A percentile compares a stretch with the other conserved stretches of the same genome.
Conservation (phyloP, 805 yeast genomes). For the Cyberlindnera saturnus region DNA sequence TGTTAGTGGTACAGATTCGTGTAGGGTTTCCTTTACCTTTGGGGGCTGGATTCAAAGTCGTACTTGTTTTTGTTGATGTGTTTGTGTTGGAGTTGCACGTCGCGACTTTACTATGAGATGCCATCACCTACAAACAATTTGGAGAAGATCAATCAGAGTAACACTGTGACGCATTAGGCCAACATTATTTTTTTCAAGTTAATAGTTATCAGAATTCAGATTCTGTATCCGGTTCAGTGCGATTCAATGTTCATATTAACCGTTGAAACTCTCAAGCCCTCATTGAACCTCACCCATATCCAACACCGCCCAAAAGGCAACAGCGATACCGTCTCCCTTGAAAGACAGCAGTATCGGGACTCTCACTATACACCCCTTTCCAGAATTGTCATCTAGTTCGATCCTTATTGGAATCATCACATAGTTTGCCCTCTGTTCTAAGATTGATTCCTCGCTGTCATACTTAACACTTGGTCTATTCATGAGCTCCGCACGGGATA, state of each 20-base stretch:
- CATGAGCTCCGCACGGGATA: constrained; percentile 27
- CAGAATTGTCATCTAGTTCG: background rate
- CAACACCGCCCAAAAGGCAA: constrained; percentile 19
- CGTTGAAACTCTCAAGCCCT: no score
- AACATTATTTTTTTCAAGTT: no score
- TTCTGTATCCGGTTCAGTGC: no score
- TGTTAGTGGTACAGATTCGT: background rate
- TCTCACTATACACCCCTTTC: background rate
- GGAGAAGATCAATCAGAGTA: no score
- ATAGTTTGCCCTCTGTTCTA: constrained; percentile 25
- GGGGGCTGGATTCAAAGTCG: no score
- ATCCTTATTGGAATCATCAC: constrained; percentile 23
- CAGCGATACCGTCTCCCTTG: constrained; percentile 8
- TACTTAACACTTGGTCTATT: constrained; percentile 14
- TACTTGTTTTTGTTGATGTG: no score
- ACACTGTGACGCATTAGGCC: no score
- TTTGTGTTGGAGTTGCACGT: no score
- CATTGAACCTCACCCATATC: constrained; percentile 5
- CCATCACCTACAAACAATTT: no score
- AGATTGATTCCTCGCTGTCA: constrained; percentile 6
- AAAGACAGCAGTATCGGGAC: constrained; percentile 23
- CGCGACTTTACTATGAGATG: no score
- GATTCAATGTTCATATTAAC: no score
- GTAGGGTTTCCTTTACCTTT: background rate
- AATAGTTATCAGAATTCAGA: no score